Conservation (phyloP, 345 rosid species). For the Pistacia atlantica region DNA sequence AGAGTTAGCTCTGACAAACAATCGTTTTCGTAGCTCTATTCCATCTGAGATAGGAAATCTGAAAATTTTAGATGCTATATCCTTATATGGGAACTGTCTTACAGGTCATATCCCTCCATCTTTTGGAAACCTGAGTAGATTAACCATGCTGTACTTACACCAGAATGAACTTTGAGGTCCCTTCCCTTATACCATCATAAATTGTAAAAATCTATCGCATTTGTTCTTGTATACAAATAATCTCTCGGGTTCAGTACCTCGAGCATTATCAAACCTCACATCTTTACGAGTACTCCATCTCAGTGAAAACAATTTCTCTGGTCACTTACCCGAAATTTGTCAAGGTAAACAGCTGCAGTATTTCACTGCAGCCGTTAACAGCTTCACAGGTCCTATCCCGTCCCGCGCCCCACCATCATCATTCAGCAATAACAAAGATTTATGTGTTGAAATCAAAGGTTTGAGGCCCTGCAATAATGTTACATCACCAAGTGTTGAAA, state of each 20-base stretch:
- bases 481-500: neutral
- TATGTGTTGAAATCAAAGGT: neutral
- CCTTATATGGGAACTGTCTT: slow-evolving; percentile 11
- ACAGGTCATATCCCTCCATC: slow-evolving; percentile 18
- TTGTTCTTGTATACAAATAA: neutral
- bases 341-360: neutral
- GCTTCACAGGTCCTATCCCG: neutral
- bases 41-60: neutral
- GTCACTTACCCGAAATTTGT: neutral
- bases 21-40: neutral
- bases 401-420: neutral
- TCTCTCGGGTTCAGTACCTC: slow-evolving; percentile 6
- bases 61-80: neutral
- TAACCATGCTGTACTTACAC: neutral
- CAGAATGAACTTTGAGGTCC: neutral
- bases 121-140: neutral
- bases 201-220: neutral
- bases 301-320: neutral
- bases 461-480: neutral
- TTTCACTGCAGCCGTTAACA: neutral
- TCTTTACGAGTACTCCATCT: neutral
- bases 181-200: neutral
- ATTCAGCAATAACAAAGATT: neutral
- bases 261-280: neutral
- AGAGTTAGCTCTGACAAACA: neutral